phyloP scores from a whole-genome alignment of 2,329 filamentous ascomycete species.

The Apiospora phragmitis region DNA sequence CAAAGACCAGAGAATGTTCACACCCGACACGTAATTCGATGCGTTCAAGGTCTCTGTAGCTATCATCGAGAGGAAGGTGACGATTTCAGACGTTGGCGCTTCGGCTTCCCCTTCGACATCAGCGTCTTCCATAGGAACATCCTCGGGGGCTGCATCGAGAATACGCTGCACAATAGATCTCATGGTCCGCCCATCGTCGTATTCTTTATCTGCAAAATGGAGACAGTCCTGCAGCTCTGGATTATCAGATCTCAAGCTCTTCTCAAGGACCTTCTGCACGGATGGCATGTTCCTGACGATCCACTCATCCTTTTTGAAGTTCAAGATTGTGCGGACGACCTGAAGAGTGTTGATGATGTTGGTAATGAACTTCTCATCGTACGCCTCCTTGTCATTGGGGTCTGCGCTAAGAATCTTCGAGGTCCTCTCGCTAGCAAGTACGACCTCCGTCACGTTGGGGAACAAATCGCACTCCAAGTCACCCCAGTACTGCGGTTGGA shows the following conservation, averaged over 20 bases:
- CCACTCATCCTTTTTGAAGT: constrained; percentile 89
- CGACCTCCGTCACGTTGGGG: constrained; percentile 83
- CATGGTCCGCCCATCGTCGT: constrained; percentile 69
- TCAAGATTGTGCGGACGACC: constrained; percentile 85
- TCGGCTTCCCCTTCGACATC: constrained; percentile 86
- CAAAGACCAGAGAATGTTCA: constrained; percentile 92
- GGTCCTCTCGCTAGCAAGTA: constrained; percentile 80
- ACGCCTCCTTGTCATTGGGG: constrained; percentile 66
- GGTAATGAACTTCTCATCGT: constrained; percentile 81
- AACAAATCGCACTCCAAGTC: constrained; percentile 92
- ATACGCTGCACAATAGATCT: constrained; percentile 77
- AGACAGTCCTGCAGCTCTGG: constrained; percentile 92
- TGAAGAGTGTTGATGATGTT: constrained; percentile 93
- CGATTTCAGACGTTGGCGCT: constrained; percentile 80
- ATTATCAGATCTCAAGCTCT: constrained; percentile 83
- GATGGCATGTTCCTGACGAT: constrained; percentile 74
- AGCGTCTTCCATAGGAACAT: constrained; percentile 70
- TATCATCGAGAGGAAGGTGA: constrained; percentile 79
- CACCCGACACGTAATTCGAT: constrained; percentile 79
- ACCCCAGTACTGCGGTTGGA: constrained; percentile 87
- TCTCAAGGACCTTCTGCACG: constrained; percentile 87
- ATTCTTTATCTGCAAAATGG: constrained; percentile 70
- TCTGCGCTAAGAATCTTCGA: constrained; percentile 58
- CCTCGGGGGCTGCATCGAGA: constrained; percentile 85
- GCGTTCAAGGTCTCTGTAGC: constrained; percentile 85